Evolutionary conservation across 2,329 filamentous ascomycete genomes (phyloP).

Genomic region (Alternaria arbusti): DNA sequence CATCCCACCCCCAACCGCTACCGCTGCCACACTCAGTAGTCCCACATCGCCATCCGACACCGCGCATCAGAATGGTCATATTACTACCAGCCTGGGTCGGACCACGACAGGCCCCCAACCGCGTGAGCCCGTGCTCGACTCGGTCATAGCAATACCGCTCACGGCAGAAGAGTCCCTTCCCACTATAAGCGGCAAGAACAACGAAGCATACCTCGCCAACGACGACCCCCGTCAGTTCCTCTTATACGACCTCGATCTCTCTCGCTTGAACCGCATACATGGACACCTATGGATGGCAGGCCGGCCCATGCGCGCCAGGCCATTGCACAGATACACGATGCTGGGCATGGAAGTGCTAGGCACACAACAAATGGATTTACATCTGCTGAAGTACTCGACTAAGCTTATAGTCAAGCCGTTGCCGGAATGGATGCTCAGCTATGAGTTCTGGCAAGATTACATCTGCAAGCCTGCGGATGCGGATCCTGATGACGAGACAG

Average conservation of each 20-base stretch:
- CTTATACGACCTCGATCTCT: conserved; percentile 36
- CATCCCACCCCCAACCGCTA: conserved; percentile 25
- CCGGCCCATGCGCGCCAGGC: conserved; percentile 44
- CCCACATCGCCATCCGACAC: conserved; percentile 6
- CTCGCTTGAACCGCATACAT: conserved; percentile 43
- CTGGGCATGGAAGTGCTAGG: conserved; percentile 37
- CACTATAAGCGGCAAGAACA: conserved; percentile 34
- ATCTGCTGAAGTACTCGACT: conserved; percentile 43
- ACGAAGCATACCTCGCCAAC: conserved; percentile 29
- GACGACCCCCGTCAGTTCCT: conserved; percentile 37
- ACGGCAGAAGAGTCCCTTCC: conserved; percentile 41
- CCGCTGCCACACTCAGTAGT: not conserved
- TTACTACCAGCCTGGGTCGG: not conserved
- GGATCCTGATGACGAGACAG: conserved; percentile 14
- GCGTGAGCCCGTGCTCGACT: conserved; percentile 24
- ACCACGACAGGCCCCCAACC: conserved; percentile 9
- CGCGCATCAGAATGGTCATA: not conserved
- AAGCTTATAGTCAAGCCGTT: conserved; percentile 43
- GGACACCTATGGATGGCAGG: conserved; percentile 46
- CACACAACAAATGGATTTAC: conserved; percentile 47
- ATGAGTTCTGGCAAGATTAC: conserved; percentile 40
- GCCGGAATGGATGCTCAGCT: conserved; percentile 39
- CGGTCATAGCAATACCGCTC: conserved; percentile 24
- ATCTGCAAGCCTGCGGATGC: conserved; percentile 23
- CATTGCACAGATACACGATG: conserved; percentile 47